phyloP scores from a whole-genome alignment of 1,284 basidiomycete species.

The Filobasidium uniguttulatum region DNA sequence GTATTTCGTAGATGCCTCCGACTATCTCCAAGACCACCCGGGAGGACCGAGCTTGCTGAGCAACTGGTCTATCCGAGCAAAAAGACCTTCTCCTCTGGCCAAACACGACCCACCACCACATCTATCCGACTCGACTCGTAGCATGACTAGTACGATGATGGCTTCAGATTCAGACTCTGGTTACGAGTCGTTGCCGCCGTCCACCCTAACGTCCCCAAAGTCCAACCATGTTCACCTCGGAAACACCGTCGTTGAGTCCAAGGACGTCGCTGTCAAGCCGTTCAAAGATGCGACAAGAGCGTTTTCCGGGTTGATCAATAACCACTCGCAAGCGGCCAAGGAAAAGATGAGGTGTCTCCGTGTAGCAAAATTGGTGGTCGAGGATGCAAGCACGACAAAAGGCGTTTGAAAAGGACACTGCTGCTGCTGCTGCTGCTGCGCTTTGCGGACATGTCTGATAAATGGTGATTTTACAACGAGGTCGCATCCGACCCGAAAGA shows the following conservation, averaged over 20 bases:
- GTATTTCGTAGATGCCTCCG: slow-evolving; percentile 50
- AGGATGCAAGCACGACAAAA: too few relatives aligned
- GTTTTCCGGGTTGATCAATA: slow-evolving; percentile 58
- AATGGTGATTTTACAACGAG: not conserved
- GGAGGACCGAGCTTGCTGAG: slow-evolving; percentile 44
- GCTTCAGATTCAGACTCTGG: slow-evolving; percentile 18
- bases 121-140: too few relatives aligned
- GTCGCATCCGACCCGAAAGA: not conserved
- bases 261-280: slow-evolving; percentile 19
- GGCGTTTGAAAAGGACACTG: too few relatives aligned
- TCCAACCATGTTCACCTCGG: too few relatives aligned
- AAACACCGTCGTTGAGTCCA: not conserved
- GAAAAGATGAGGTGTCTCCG: slow-evolving; percentile 44
- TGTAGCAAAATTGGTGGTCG: slow-evolving; percentile 38
- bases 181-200: slow-evolving; percentile 16
- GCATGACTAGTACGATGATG: too few relatives aligned
- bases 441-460: not conserved
- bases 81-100: too few relatives aligned
- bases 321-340: slow-evolving; percentile 51
- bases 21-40: slow-evolving; percentile 53
- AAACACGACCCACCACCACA: too few relatives aligned
- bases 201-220: not conserved
- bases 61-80: slow-evolving; percentile 37
- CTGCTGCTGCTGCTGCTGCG: too few relatives aligned
- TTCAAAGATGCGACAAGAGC: slow-evolving; percentile 47